Percentiles rank a stretch among this genome's conserved stretches.
These are phyloP conservation scores for Boletus fagicola DNA, from an alignment of 768 basidiomycete species.

Conservation along the genomic window DNA sequence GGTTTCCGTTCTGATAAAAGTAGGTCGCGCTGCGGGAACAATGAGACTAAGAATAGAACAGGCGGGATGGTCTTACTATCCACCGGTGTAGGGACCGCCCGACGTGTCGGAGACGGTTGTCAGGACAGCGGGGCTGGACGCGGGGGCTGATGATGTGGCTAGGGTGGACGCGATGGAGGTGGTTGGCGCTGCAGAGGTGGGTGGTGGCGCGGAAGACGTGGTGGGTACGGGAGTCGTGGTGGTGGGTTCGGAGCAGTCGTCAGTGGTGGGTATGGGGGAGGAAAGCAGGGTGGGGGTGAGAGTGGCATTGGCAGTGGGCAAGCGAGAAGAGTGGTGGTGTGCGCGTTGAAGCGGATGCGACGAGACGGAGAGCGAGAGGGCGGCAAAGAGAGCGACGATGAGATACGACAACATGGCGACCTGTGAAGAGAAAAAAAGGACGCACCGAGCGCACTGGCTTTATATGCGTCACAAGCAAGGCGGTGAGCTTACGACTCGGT, in stretches of 20 bases:
- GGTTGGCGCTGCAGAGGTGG: not conserved
- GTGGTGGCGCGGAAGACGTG: not conserved
- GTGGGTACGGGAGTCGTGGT: not conserved
- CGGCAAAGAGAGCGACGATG: conserved; percentile 55
- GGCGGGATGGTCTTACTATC: conserved; percentile 39
- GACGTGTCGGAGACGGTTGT: conserved; percentile 18
- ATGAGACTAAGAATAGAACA: not conserved
- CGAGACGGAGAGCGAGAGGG: conserved; percentile 44
- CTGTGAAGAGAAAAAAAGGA: not conserved
- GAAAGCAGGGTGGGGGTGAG: not conserved
- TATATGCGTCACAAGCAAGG: too few species aligned
- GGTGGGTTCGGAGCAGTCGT: not conserved
- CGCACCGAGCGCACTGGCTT: not conserved
- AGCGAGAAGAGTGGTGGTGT: too few species aligned
- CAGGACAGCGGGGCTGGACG: not conserved
- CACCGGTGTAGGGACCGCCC: conserved; percentile 31
- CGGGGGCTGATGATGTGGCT: not conserved
- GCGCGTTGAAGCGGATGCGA: conserved; percentile 31
- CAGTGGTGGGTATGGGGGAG: not conserved
- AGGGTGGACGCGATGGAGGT: not conserved
- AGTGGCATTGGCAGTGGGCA: not conserved
- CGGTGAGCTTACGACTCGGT: too few species aligned
- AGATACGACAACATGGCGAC: conserved; percentile 36
- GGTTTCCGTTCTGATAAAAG: conserved; percentile 66
- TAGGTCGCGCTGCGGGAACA: conserved; percentile 50